Evolutionary conservation across 176 grass and related monocot species (phyloP), one percentile per base, ranked within the genome.

Genomic region (Typha latifolia): DNA sequence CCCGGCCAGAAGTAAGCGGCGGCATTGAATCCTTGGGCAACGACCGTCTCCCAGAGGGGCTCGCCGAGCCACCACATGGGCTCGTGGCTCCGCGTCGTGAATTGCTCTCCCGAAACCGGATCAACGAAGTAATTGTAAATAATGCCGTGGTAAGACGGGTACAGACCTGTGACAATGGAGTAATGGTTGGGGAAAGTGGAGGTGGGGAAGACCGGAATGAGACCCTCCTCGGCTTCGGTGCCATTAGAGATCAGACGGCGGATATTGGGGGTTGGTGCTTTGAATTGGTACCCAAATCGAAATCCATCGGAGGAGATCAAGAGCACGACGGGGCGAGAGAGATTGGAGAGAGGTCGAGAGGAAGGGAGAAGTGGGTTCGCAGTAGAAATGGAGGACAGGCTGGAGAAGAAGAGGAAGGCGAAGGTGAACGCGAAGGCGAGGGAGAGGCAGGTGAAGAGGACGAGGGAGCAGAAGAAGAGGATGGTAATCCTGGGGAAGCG

Each of bases 101-200:
- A 99, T 2, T 14, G 0, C 32, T 80, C 84, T 62, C 86, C 81
- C 3, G 89, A 74, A 67, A 82, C 0, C 1, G 94, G 86, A 32
- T 99, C 94, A 63, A 88, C 80, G 77, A 99, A 99, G 69, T 68
- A 62, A 73, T 99, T 93, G 81, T 90, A 90, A 74, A 99, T 83
- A 69, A 99, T 90, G 66, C 89, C 94, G 66, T 99, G 94, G 55
- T 85, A 82, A 31, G 86, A 48, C 0, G 89, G 89, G 76, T 99
- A 92, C 14, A 99, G 74, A 1, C 89, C 94, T 9, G 94, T 93
- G 80, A 80, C 89, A 77, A 99, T 99, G 79, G 94, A 87, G 49
- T 99, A 99, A 73, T 99, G 94, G 61, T 99, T 99, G 67, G 94
- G 94, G 73, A 99, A 99, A 29, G 89, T 93, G 32, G 85, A 78